Evolutionary conservation across 2,329 filamentous ascomycete species (phyloP).

Genomic region (Pseudogymnoascus sp.): DNA sequence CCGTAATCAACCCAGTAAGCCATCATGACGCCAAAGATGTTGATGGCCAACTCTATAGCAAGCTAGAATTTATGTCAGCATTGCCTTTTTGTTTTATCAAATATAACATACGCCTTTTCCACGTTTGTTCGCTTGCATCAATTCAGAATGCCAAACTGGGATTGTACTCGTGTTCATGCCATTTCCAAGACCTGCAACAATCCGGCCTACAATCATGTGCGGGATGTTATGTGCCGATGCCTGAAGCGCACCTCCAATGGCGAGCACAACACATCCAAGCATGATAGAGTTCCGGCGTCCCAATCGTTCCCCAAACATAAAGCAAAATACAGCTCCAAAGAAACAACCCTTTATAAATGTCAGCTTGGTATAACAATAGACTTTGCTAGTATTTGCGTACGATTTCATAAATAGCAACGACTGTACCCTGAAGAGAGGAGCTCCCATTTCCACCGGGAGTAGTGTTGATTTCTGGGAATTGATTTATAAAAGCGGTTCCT

Average conservation of each 20-base stretch:
- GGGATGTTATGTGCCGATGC: conserved; percentile 33
- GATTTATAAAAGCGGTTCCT: conserved; percentile 48
- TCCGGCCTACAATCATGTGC: conserved; percentile 38
- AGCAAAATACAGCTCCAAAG: conserved; percentile 38
- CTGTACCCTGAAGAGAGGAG: conserved; percentile 38
- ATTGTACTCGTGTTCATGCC: conserved; percentile 42
- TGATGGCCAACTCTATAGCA: conserved; percentile 31
- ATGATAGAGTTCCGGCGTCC: conserved; percentile 38
- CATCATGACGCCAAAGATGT: conserved; percentile 30
- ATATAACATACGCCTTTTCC: conserved; percentile 25
- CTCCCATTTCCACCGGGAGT: conserved; percentile 31
- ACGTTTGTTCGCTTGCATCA: conserved; percentile 34
- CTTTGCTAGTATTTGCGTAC: conserved; percentile 29
- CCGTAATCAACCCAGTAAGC: conserved; percentile 33
- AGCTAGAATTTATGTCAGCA: conserved; percentile 3
- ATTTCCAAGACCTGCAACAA: conserved; percentile 39
- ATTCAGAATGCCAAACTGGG: conserved; percentile 41
- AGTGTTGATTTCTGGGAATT: conserved; percentile 45
- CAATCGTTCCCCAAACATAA: conserved; percentile 36
- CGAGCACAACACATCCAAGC: conserved; percentile 34
- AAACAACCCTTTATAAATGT: conserved; percentile 22
- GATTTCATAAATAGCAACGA: conserved; percentile 40
- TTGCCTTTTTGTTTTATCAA: background rate
- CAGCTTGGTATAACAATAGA: background rate
- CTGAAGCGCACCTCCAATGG: conserved; percentile 38